Percentiles rank a stretch among this genome's conserved stretches.
Evolutionary conservation across 2,329 filamentous ascomycete genomes (phyloP).

Genomic region (Sporothrix humicola): DNA sequence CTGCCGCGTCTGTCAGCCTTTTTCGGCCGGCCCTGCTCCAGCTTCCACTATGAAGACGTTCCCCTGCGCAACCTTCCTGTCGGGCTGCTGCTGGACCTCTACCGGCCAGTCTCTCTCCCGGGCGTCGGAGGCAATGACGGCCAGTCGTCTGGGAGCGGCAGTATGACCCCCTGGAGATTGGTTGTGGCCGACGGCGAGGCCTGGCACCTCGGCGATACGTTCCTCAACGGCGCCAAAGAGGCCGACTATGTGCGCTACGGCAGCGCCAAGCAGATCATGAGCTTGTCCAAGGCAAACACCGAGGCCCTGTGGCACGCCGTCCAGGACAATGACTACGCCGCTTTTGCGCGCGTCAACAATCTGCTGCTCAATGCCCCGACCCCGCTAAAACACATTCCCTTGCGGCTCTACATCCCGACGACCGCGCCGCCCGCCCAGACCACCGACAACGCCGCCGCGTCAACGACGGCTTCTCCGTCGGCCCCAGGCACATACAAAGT

Average conservation of each 20-base stretch:
- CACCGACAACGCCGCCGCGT: conserved; percentile 41
- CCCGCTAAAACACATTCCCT: conserved; percentile 79
- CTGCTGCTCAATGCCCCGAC: conserved; percentile 77
- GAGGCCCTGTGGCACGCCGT: conserved; percentile 83
- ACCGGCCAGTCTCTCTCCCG: conserved; percentile 50
- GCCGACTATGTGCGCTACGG: conserved; percentile 89
- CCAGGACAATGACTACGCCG: conserved; percentile 73
- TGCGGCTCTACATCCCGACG: conserved; percentile 83
- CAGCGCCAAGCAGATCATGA: conserved; percentile 89
- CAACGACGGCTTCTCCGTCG: conserved; percentile 28
- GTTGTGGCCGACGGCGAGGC: conserved; percentile 60
- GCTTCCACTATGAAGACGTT: conserved; percentile 63
- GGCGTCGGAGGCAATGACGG: neutral
- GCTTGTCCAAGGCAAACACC: conserved; percentile 81
- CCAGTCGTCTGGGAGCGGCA: neutral
- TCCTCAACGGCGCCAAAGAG: conserved; percentile 69
- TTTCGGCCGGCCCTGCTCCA: conserved; percentile 60
- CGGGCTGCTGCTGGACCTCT: conserved; percentile 62
- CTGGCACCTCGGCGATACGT: conserved; percentile 67
- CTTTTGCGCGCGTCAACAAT: conserved; percentile 76
- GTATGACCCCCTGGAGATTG: conserved; percentile 58
- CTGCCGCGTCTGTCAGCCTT: conserved; percentile 61
- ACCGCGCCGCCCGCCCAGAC: conserved; percentile 53
- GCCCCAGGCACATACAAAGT: conserved; percentile 65
- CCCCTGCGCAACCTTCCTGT: conserved; percentile 60